Conservation (phyloP, 768 basidiomycete genomes). For the Hygrophorus pudorinus region DNA sequence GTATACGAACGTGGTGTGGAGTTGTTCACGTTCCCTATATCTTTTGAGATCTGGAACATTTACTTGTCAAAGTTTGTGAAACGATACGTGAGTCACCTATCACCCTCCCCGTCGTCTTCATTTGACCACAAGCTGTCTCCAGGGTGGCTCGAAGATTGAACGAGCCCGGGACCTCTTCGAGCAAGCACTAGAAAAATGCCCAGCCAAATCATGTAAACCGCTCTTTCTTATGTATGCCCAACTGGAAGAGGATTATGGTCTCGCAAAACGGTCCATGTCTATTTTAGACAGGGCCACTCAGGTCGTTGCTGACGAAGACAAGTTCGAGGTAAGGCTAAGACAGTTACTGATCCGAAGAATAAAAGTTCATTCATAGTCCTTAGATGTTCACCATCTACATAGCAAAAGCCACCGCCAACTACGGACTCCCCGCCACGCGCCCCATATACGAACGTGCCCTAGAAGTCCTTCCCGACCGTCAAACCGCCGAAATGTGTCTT, state of each 20-base stretch:
- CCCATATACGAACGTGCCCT: slow-evolving; percentile 94
- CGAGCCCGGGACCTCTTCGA: slow-evolving; percentile 96
- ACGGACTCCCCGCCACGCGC: slow-evolving; percentile 90
- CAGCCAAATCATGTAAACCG: slow-evolving; percentile 88
- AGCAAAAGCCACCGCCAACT: slow-evolving; percentile 92
- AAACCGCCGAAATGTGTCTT: slow-evolving; percentile 96
- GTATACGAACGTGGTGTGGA: slow-evolving; percentile 97
- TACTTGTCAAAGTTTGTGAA: slow-evolving; percentile 95
- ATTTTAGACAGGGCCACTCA: slow-evolving; percentile 91
- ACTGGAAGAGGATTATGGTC: slow-evolving; percentile 88
- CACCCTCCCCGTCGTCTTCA: not conserved
- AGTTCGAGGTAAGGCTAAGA: slow-evolving; percentile 67
- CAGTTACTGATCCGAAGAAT: slow-evolving; percentile 2
- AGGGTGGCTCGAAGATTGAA: slow-evolving; percentile 93
- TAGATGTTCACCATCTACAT: slow-evolving; percentile 98
- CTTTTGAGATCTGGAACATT: slow-evolving; percentile 99
- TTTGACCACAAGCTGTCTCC: slow-evolving; percentile 1
- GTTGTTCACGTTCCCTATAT: slow-evolving; percentile 94
- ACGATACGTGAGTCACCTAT: slow-evolving; percentile 64
- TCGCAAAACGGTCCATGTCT: slow-evolving; percentile 92
- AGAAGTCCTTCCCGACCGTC: slow-evolving; percentile 84
- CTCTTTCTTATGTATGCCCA: slow-evolving; percentile 95
- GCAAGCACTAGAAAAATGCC: slow-evolving; percentile 94
- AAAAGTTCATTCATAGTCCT: not conserved
- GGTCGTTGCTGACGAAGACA: slow-evolving; percentile 81